Percentiles rank a stretch among this genome's conserved stretches.
phyloP scores from a whole-genome alignment of 495 filamentous ascomycete species.

The Neurospora sp. region DNA sequence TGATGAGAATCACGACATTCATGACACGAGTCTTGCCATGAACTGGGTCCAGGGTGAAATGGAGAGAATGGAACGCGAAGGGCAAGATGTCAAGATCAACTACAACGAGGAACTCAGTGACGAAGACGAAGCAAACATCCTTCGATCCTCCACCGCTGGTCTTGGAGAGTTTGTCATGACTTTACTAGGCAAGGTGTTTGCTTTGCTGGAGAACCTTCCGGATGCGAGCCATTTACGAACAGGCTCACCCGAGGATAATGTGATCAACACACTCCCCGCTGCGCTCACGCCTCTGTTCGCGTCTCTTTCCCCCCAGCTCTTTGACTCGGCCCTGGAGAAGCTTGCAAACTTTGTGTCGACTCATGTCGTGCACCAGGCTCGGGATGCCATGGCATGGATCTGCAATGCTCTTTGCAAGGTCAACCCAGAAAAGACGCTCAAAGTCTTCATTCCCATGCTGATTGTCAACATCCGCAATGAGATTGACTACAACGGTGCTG shows the following conservation, averaged over 20 bases:
- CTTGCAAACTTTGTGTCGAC: slow-evolving; percentile 85
- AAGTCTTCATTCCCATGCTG: slow-evolving; percentile 79
- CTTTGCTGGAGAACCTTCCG: slow-evolving; percentile 86
- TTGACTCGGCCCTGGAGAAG: slow-evolving; percentile 83
- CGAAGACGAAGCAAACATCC: slow-evolving; percentile 76
- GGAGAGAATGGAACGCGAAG: slow-evolving; percentile 83
- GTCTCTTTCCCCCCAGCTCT: slow-evolving; percentile 85
- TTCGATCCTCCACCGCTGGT: slow-evolving; percentile 91
- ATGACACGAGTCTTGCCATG: slow-evolving; percentile 70
- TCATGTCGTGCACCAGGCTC: slow-evolving; percentile 93
- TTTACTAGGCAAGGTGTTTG: slow-evolving; percentile 89
- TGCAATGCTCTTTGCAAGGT: slow-evolving; percentile 93
- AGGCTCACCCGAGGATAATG: slow-evolving; percentile 90
- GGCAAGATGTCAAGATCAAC: slow-evolving; percentile 70
- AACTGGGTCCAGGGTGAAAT: slow-evolving; percentile 92
- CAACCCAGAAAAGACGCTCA: slow-evolving; percentile 83
- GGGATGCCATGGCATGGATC: slow-evolving; percentile 98
- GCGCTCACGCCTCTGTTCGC: slow-evolving; percentile 86
- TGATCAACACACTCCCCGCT: slow-evolving; percentile 90
- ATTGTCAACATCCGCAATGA: slow-evolving; percentile 88
- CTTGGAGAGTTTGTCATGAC: slow-evolving; percentile 86
- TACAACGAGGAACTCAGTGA: slow-evolving; percentile 76
- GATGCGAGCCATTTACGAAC: slow-evolving; percentile 78
- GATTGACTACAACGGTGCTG: slow-evolving; percentile 95
- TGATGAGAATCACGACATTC: slow-evolving; percentile 54